Base-by-base conservation (phyloP, 768 basidiomycete species). In the Lentinula aciculospora region DNA sequence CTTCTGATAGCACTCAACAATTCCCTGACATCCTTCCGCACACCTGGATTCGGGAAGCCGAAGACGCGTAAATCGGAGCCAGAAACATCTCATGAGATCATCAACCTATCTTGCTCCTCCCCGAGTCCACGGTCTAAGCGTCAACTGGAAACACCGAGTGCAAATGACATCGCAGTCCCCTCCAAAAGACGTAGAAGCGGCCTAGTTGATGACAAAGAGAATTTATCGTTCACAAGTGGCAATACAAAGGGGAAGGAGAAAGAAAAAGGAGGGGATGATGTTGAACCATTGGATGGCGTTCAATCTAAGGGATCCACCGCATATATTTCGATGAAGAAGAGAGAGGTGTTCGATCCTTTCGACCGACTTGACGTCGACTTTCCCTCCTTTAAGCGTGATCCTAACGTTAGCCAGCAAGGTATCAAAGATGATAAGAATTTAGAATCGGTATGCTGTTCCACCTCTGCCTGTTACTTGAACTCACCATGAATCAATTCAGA, bases 1-100 rank as follows among this genome's bases (percentile, higher is more conserved):
- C 8, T 36, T 44, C 53, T 74, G 70, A 45, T n/a, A 69, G 63
- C 19, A 70, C 66, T 57, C 39, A 60, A 56, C 49, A 21, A 68
- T 27, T 28, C 64, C 2, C 68, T 79, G 2, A 71, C 77, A 0
- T 69, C 76, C 1, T 78, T 81, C 60, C 74, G 77, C 1, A 80
- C 81, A 0, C 73, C 81, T 4, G 76, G 76, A 3, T 79, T 78
- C 59, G 63, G 63, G 46, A 75, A 72, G 63, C 55, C 65, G 36
- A 34, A 61, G 15, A 19, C 58, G 7, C 57, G 56, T 19, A 48
- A 60, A 49, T 29, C 42, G 48, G 32, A 58, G 60, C 49, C 63
- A 44, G 27, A 37, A n/a, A 39, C 12, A 6, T 47, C 58, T 12
- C 21, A 10, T 28, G 40, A 62, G 49, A n/a, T 61, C 4, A 61